phyloP scores from a whole-genome alignment of 495 filamentous ascomycete genomes.

The Penicillium crystallinum region DNA sequence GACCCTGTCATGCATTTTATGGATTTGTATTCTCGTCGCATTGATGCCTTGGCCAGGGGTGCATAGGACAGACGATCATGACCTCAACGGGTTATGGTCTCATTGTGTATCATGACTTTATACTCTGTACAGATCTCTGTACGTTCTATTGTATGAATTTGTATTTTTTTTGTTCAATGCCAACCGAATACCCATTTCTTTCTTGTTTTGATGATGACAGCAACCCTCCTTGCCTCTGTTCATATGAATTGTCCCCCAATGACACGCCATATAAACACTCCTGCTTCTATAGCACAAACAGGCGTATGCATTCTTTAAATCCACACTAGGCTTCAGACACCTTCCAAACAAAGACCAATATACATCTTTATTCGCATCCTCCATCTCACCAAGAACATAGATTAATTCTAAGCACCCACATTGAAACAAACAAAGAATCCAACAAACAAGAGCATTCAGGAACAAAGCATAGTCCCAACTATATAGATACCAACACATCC shows the following conservation, averaged over 20 bases:
- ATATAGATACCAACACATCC: neutral
- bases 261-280: neutral
- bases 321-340: neutral
- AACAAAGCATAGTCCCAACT: neutral
- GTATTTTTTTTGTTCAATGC: neutral
- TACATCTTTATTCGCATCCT: neutral
- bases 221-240: neutral
- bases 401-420: neutral
- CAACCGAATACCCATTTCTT: neutral
- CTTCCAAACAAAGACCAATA: neutral
- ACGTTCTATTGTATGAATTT: neutral
- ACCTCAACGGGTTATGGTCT: neutral
- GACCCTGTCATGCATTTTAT: conserved; percentile 77
- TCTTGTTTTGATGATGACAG: neutral
- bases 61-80: neutral
- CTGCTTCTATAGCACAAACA: too few species aligned
- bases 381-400: neutral
- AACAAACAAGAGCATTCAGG: neutral
- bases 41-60: conserved; percentile 56
- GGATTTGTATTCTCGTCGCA: conserved; percentile 62
- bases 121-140: neutral
- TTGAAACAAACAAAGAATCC: neutral
- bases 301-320: neutral
- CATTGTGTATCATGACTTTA: neutral
- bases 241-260: neutral